phyloP scores from a whole-genome alignment of 495 filamentous ascomycete species.

The Elasticomyces elasticus region DNA sequence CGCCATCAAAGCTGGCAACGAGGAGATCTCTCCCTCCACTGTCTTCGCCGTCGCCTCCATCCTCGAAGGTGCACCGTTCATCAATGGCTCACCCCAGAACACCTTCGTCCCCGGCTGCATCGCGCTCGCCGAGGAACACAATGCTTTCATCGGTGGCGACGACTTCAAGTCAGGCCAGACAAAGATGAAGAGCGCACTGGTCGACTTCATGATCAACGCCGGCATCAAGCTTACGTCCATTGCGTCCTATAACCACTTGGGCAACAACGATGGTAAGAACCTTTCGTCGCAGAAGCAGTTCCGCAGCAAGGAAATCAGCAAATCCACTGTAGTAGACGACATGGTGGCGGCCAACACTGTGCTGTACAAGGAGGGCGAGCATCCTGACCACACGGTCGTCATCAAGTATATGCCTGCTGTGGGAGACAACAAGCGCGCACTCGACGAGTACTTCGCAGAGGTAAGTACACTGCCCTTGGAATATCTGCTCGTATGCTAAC shows the following conservation, averaged over 20 bases:
- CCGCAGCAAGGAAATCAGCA: slow-evolving; percentile 98
- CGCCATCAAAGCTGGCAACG: slow-evolving; percentile 74
- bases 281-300: slow-evolving; percentile 95
- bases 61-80: slow-evolving; percentile 83
- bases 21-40: slow-evolving; percentile 85
- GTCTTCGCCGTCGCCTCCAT: slow-evolving; percentile 93
- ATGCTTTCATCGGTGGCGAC: slow-evolving; percentile 91
- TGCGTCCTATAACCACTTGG: slow-evolving; percentile 97
- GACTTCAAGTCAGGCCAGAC: slow-evolving; percentile 99
- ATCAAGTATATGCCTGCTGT: slow-evolving; percentile 93
- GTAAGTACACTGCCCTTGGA: neutral
- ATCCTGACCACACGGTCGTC: slow-evolving; percentile 40
- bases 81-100: slow-evolving; percentile 99
- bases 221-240: slow-evolving; percentile 99
- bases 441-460: slow-evolving; percentile 98
- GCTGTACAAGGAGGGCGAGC: slow-evolving; percentile 67
- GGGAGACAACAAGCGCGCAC: slow-evolving; percentile 95
- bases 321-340: slow-evolving; percentile 97
- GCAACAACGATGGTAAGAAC: slow-evolving; percentile 99
- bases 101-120: slow-evolving; percentile 93
- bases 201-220: slow-evolving; percentile 96
- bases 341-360: slow-evolving; percentile 95
- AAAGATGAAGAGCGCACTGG: slow-evolving; percentile 99
- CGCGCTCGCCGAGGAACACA: slow-evolving; percentile 76
- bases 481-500: neutral